phyloP scores from a whole-genome alignment of 2,329 filamentous ascomycete genomes.

The Pseudogymnoascus destructans region DNA sequence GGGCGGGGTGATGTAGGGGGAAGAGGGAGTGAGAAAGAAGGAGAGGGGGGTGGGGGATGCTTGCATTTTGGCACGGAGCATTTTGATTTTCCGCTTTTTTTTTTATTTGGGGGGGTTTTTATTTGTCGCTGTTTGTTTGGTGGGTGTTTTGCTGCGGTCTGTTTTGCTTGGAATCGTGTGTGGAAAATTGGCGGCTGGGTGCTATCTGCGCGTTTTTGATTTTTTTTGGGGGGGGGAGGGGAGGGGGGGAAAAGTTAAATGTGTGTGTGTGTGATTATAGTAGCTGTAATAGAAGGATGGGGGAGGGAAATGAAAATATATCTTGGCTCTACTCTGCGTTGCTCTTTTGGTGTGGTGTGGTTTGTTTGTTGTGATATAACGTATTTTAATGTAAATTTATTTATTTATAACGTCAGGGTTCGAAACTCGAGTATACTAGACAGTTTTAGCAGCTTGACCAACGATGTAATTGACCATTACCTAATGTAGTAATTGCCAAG shows the following conservation, averaged over 20 bases:
- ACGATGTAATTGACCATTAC: too few relatives aligned
- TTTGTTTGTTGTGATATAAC: background rate
- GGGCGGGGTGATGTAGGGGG: background rate
- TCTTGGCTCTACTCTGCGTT: background rate
- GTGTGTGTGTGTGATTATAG: slow-evolving; percentile 1
- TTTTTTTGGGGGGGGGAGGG: background rate
- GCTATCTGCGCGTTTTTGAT: background rate
- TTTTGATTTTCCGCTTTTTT: background rate
- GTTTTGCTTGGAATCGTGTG: background rate
- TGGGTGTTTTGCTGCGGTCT: background rate
- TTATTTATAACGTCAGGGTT: too few relatives aligned
- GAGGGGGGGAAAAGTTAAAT: background rate
- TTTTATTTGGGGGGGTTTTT: background rate
- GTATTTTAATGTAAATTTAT: background rate
- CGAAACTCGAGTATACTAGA: too few relatives aligned
- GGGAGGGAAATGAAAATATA: background rate
- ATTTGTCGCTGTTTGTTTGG: background rate
- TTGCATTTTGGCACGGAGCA: slow-evolving; percentile 1
- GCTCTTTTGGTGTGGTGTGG: background rate
- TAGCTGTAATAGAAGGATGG: background rate
- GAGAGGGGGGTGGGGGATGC: too few relatives aligned
- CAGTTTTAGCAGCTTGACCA: too few relatives aligned
- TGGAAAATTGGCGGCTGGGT: background rate
- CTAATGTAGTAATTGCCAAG: too few relatives aligned
- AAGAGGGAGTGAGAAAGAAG: too few relatives aligned